These are phyloP conservation scores for Colletotrichum tropicicola DNA, from an alignment of 2,329 filamentous ascomycete species.

Conservation along the genomic window DNA sequence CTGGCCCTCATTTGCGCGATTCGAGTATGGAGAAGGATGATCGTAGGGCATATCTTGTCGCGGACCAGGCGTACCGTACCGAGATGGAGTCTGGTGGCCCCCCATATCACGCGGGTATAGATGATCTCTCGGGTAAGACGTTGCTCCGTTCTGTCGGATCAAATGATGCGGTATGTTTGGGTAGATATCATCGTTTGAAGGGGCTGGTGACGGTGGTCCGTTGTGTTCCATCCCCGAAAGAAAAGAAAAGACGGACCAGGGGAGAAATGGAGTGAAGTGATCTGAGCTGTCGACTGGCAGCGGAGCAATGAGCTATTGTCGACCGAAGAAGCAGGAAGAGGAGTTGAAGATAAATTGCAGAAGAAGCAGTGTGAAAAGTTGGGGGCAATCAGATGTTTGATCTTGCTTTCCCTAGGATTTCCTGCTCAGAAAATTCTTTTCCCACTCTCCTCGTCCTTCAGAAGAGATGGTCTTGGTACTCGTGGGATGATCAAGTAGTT, in stretches of 20 bases:
- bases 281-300: neutral
- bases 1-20: constrained; percentile 30
- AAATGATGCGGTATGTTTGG: constrained; percentile 53
- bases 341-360: neutral
- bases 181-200: constrained; percentile 46
- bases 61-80: constrained; percentile 48
- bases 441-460: neutral
- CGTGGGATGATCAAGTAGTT: constrained; percentile 19
- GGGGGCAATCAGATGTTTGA: neutral
- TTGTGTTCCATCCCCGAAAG: constrained; percentile 49
- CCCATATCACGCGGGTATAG: constrained; percentile 38
- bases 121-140: constrained; percentile 37
- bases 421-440: neutral
- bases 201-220: constrained; percentile 55
- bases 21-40: constrained; percentile 40
- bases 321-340: neutral
- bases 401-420: neutral
- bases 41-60: constrained; percentile 39
- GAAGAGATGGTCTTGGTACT: constrained; percentile 10
- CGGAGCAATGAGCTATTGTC: neutral
- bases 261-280: neutral
- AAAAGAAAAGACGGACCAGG: neutral
- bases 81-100: constrained; percentile 44
- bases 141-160: constrained; percentile 51
- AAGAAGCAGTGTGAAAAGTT: neutral